Evolutionary conservation across 371 early-diverging fungal species (phyloP), one percentile per base, ranked within the genome.

Genomic region (Saksenaea vasiformis): DNA sequence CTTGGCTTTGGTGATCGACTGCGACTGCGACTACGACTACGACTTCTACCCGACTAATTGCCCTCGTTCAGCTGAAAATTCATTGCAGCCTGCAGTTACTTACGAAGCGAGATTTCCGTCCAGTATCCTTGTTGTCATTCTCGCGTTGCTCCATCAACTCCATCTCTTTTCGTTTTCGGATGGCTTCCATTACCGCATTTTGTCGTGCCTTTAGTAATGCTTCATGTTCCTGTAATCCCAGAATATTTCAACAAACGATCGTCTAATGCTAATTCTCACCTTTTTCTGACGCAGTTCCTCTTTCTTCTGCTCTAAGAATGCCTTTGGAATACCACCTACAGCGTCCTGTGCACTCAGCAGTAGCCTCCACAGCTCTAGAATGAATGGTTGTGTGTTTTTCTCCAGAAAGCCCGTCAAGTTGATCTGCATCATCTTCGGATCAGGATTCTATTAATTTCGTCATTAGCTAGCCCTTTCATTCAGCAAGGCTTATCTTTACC

Each of bases 381-480:
- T 86, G 76, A 98, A 97, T 7, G 64, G 68, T 41, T 84, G 83
- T 2, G 98, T 83, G 43, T 93, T 92, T 56, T 83, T 79, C 65
- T 95, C 96, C 43, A 98, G 73, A 72, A 98, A 98, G 14, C 97
- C 97, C 0, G 95, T 95, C n/a, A 98, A 79, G 69, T 94, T 93
- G 74, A 97, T 94, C 77, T 98, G 98, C 86, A 97, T 91, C 38
- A 81, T 69, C 62, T 87, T 87, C 36, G 97, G 95, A 77, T 98
- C 97, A 11, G 90, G 87, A 9, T 78, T 77, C 88, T 91, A 27
- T 31, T 13, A 24, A 56, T n/a, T 5, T 35, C 31, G 27, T 41
- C 24, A 13, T 28, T 15, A 26, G 36, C 28, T 11, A 31, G 22
- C 8, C 39, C 41, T 55, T 10, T 27, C 39, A 38, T 39, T 36